These are phyloP conservation scores for Coffea eugenioides DNA, from an alignment of 257 asterid genomes.

Conservation along the genomic window DNA sequence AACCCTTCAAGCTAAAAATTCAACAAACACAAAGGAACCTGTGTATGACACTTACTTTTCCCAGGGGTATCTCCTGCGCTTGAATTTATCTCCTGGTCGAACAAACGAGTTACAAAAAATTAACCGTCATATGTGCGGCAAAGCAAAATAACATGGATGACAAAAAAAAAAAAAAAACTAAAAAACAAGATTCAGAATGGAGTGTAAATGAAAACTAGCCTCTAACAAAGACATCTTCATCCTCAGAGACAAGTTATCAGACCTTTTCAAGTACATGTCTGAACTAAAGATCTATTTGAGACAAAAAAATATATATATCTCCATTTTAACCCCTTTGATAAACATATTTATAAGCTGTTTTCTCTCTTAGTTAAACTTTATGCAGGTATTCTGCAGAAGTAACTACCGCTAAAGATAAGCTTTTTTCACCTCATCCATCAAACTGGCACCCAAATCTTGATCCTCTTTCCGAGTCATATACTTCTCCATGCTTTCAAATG, in stretches of 20 bases:
- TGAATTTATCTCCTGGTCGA: slow-evolving; percentile 52
- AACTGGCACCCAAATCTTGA: slow-evolving; percentile 31
- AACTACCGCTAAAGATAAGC: neutral
- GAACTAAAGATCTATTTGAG: neutral
- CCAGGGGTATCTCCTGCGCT: slow-evolving; percentile 32
- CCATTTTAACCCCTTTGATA: neutral
- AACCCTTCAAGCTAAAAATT: neutral
- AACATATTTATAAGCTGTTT: neutral
- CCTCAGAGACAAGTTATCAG: neutral
- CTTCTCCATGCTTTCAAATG: slow-evolving; percentile 38
- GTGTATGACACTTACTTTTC: slow-evolving; percentile 30
- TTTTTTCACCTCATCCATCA: slow-evolving; percentile 45
- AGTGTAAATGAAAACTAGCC: neutral
- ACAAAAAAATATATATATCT: neutral
- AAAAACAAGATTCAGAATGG: neutral
- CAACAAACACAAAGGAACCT: neutral
- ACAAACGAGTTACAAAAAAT: slow-evolving; percentile 9
- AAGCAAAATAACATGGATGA: neutral
- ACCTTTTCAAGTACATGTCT: neutral
- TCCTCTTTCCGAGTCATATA: slow-evolving; percentile 28
- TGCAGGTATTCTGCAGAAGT: neutral
- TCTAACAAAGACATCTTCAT: neutral
- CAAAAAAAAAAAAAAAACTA: too few relatives aligned
- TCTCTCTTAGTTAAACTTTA: neutral
- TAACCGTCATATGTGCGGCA: slow-evolving; percentile 1